Base-by-base conservation (phyloP, 768 basidiomycete species). In the Macrolepiota dolichaula region DNA sequence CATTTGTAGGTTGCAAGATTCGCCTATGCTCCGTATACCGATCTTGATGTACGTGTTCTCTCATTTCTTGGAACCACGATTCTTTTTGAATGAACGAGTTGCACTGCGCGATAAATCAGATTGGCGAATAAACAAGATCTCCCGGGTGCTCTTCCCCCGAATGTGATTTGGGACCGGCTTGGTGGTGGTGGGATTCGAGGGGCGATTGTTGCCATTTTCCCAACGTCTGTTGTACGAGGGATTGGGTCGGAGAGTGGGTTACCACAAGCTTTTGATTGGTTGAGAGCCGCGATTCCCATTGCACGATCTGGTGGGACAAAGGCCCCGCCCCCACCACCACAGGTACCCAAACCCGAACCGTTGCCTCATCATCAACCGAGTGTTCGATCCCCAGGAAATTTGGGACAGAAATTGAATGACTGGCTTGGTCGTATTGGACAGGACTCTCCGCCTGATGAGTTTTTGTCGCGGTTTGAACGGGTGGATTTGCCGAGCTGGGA, bases 121-220 rank as follows among this genome's bases (percentile, higher is more conserved):
- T 67, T 88, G 27, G 85, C 84, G 61, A 87, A 85, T 71, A 88
- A 88, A 72, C 80, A 83, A 66, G 86, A 89, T 71, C 62, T 80
- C 40, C 80, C 85, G 12, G 78, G 80, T 61, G 76, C 79, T 36
- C 74, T 83, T 69, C 73, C 79, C 35, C 69, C 82, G 2, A 76
- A 79, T 61, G 79, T 84, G 57, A 77, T 89, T 15, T 70, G 73
- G 7, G 29, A 32, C 7, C 29, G 29, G 7, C 29, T 65, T 69
- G 35, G 61, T 61, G 1, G 76, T 78, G 63, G 64, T 36, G 66
- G 55, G 0, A 64, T 83, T 13, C 54, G 69, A 2, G 73, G 76
- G 1, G 70, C 66, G n/a, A 62, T 70, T 1, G 59, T 66, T 24
- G 68, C 68, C 36, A 64, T 76, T 2, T 76, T 70, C 60, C 67